These are phyloP conservation scores for Elsinoe batatas DNA, from an alignment of 2,329 filamentous ascomycete genomes.

Conservation along the genomic window DNA sequence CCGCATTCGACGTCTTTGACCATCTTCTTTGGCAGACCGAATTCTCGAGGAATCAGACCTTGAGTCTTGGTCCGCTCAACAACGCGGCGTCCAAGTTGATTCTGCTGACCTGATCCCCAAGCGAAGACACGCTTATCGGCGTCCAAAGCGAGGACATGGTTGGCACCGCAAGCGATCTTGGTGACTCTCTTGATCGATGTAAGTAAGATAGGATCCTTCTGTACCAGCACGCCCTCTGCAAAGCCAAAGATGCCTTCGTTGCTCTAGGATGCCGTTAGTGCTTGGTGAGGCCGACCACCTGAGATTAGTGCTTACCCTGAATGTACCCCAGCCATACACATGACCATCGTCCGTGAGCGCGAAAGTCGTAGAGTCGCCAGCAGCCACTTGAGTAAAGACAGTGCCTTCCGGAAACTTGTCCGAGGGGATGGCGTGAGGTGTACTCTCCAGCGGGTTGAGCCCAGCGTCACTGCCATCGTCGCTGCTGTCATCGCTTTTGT, in stretches of 20 bases:
- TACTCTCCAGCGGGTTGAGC: slow-evolving; percentile 63
- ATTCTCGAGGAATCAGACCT: slow-evolving; percentile 46
- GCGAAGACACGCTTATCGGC: slow-evolving; percentile 54
- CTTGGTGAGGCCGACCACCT: neutral
- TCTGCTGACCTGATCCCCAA: slow-evolving; percentile 66
- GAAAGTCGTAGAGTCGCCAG: slow-evolving; percentile 66
- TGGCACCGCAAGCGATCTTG: slow-evolving; percentile 55
- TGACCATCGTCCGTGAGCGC: slow-evolving; percentile 63
- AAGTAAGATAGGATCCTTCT: slow-evolving; percentile 46
- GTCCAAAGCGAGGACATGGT: slow-evolving; percentile 62
- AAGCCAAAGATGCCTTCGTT: slow-evolving; percentile 60
- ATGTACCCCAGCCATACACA: slow-evolving; percentile 78
- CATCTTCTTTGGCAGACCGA: slow-evolving; percentile 46
- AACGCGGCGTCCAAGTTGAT: slow-evolving; percentile 56
- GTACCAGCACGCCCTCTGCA: slow-evolving; percentile 43
- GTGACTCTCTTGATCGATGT: slow-evolving; percentile 57
- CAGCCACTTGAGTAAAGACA: slow-evolving; percentile 56
- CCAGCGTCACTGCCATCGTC: slow-evolving; percentile 50
- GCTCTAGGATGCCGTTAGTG: slow-evolving; percentile 33
- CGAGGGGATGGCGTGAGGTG: slow-evolving; percentile 48
- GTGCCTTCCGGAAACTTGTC: slow-evolving; percentile 50
- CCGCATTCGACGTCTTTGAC: slow-evolving; percentile 58
- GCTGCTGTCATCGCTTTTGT: slow-evolving; percentile 47
- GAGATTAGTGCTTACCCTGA: slow-evolving; percentile 46
- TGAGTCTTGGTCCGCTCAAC: slow-evolving; percentile 49